Evolutionary conservation across 768 basidiomycete species (phyloP).

Genomic region (Auriscalpium orientale): DNA sequence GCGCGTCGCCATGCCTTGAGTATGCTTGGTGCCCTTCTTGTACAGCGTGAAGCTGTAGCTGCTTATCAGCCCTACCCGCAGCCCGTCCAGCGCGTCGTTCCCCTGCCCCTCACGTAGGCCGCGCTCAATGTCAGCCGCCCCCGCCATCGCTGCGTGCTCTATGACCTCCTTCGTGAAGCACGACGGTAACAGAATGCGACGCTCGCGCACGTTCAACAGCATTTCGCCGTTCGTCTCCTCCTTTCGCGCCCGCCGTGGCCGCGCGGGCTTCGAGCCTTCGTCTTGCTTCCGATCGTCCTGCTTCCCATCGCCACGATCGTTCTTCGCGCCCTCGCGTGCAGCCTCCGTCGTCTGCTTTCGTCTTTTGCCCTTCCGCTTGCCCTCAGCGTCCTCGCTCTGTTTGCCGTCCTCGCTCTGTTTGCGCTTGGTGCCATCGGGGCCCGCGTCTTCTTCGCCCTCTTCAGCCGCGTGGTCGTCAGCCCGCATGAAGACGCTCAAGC

Average conservation of each 20-base stretch:
- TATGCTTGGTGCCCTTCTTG: background rate
- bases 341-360: background rate
- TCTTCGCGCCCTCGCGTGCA: background rate
- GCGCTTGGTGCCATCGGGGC: background rate
- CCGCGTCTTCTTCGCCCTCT: background rate
- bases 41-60: background rate
- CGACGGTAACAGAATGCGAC: background rate
- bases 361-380: background rate
- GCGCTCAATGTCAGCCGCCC: background rate
- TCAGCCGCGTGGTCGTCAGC: background rate
- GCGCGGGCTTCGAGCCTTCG: background rate
- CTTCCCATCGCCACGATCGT: background rate
- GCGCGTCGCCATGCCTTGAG: background rate
- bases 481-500: background rate
- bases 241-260: background rate
- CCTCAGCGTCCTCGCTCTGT: too few species aligned
- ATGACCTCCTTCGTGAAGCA: background rate
- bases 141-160: background rate
- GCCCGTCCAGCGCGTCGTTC: background rate
- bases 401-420: background rate
- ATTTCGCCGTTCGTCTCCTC: background rate
- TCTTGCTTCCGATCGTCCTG: background rate
- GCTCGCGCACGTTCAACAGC: background rate
- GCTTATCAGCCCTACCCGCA: conserved; percentile 2
- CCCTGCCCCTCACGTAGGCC: background rate